Evolutionary conservation across 2,329 filamentous ascomycete species (phyloP).

Genomic region (Fusarium sp.): DNA sequence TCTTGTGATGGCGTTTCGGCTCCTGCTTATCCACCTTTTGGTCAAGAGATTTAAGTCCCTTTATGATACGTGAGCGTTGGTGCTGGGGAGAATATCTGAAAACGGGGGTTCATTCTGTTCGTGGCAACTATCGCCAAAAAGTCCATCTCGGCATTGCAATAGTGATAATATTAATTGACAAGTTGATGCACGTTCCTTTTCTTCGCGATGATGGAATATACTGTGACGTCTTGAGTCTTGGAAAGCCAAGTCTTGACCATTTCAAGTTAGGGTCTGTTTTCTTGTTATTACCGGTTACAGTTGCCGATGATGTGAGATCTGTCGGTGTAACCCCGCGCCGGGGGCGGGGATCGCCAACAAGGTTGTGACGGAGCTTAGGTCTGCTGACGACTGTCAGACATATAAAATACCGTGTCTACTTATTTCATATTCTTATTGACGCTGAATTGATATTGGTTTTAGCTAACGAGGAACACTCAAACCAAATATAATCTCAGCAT

Average conservation of each 20-base stretch:
- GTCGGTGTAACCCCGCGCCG: not conserved
- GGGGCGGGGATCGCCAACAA: not conserved
- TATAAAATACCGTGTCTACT: not conserved
- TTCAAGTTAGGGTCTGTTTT: not conserved
- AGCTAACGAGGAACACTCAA: no score
- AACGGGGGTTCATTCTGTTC: no score
- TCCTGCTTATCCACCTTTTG: fast-evolving
- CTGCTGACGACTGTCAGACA: not conserved
- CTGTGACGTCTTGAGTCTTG: not conserved
- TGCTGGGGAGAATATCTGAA: not conserved
- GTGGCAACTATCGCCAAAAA: no score
- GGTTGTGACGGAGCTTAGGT: not conserved
- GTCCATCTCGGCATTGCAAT: not conserved
- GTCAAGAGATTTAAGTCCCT: not conserved
- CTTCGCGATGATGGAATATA: no score
- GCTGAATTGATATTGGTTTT: no score
- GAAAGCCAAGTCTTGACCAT: not conserved
- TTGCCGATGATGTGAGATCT: not conserved
- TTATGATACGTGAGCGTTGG: not conserved
- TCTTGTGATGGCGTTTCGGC: not conserved
- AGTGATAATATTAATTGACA: not conserved
- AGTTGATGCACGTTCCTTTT: not conserved
- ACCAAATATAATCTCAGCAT: no score
- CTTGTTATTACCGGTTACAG: not conserved
- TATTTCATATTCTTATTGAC: not conserved